These are phyloP conservation scores for Apiospora arundinis DNA, from an alignment of 2,329 filamentous ascomycete species.

Conservation along the genomic window DNA sequence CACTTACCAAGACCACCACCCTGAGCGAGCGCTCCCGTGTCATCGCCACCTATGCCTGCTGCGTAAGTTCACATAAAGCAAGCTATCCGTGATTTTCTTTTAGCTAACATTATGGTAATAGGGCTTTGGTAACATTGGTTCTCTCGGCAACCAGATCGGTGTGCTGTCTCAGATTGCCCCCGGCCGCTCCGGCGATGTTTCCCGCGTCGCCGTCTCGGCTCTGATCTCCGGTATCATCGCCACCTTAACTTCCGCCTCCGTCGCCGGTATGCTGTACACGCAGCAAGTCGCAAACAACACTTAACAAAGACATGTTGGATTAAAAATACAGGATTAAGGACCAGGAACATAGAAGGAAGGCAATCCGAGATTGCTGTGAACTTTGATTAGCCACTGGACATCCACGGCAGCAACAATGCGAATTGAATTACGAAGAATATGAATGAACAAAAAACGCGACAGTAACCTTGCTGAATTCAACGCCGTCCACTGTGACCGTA, in stretches of 20 bases:
- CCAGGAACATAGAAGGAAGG: neutral
- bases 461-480: neutral
- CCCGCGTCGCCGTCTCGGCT: slow-evolving; percentile 76
- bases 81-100: neutral
- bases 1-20: slow-evolving; percentile 58
- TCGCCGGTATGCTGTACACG: slow-evolving; percentile 78
- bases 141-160: slow-evolving; percentile 88
- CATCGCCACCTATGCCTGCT: slow-evolving; percentile 86
- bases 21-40: slow-evolving; percentile 75
- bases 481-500: neutral
- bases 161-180: slow-evolving; percentile 84
- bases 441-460: neutral
- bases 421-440: neutral
- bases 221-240: slow-evolving; percentile 79
- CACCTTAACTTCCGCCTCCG: slow-evolving; percentile 78
- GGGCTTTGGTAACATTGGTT: slow-evolving; percentile 85
- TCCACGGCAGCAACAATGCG: neutral
- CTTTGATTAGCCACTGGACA: neutral
- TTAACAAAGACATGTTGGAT: neutral
- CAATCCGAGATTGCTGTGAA: neutral
- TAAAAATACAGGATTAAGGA: neutral
- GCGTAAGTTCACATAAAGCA: slow-evolving; percentile 48
- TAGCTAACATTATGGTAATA: slow-evolving; percentile 30
- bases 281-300: slow-evolving; percentile 6
- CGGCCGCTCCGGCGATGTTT: slow-evolving; percentile 74